Evolutionary conservation across 2,329 filamentous ascomycete genomes (phyloP).

Genomic region (Ophiostoma piceae): DNA sequence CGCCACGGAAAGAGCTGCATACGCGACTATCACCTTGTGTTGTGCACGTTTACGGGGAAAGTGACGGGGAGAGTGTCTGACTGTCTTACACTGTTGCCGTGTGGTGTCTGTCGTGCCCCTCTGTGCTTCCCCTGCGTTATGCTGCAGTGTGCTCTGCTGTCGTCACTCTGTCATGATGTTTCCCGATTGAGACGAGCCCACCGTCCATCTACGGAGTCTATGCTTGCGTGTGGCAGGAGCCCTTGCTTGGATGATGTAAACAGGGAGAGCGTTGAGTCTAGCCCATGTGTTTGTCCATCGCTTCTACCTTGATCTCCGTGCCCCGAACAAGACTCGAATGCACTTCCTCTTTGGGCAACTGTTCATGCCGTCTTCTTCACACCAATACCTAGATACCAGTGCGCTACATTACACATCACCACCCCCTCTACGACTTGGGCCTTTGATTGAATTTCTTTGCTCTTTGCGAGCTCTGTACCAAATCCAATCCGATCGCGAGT

Average conservation of each 20-base stretch:
- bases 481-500: neutral
- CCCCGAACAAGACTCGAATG: neutral
- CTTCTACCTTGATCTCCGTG: neutral
- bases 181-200: neutral
- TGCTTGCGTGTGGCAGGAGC: slow-evolving; percentile 1
- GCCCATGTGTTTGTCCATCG: neutral
- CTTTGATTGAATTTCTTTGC: neutral
- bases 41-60: neutral
- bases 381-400: neutral
- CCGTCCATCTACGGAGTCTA: neutral
- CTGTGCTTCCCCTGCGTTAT: neutral
- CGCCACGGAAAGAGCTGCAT: neutral
- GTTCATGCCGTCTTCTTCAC: neutral
- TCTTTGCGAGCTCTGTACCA: neutral
- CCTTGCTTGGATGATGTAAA: neutral
- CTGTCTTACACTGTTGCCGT: neutral
- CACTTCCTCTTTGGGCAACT: slow-evolving; percentile 3
- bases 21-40: neutral
- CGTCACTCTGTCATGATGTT: neutral
- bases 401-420: slow-evolving; percentile 9
- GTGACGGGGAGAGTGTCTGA: neutral
- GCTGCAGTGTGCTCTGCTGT: neutral
- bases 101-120: neutral
- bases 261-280: neutral
- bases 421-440: neutral